Conservation (phyloP, 192 early-diverging fungal species). For the Spizellomyces punctatus region DNA sequence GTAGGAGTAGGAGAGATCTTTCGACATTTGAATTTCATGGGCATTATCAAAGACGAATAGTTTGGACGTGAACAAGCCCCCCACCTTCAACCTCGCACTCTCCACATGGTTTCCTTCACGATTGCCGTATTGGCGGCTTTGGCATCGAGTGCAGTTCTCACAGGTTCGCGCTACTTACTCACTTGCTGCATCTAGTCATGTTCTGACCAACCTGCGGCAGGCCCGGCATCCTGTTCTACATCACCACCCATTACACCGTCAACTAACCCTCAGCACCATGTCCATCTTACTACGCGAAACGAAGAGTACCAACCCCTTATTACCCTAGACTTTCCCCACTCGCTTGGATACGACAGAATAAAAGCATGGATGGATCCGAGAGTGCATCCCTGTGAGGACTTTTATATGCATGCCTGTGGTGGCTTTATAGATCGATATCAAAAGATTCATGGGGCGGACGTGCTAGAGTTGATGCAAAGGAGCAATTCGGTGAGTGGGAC, state of each 20-base stretch:
- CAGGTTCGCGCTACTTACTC: no score
- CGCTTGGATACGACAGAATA: slow-evolving; percentile 34
- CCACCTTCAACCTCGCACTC: no score
- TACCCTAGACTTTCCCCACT: slow-evolving; percentile 40
- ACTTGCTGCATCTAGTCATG: no score
- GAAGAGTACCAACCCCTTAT: slow-evolving; percentile 40
- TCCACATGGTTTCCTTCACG: no score
- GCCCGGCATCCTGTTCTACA: neutral
- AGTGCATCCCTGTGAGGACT: slow-evolving; percentile 46
- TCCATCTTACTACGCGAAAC: slow-evolving; percentile 23
- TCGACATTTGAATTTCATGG: no score
- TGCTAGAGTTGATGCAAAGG: slow-evolving; percentile 39
- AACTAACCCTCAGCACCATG: neutral
- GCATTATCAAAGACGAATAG: no score
- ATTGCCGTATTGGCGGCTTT: no score
- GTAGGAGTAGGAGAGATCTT: no score
- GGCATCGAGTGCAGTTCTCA: no score
- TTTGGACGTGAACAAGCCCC: no score
- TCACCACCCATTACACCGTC: neutral
- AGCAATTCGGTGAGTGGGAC: slow-evolving; percentile 20
- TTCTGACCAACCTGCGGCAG: no score
- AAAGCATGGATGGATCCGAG: slow-evolving; percentile 38
- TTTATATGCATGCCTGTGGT: slow-evolving; percentile 46
- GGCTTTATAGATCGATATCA: slow-evolving; percentile 35
- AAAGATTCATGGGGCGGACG: slow-evolving; percentile 18